Base-by-base conservation (phyloP, 495 filamentous ascomycete species). In the Pseudevernia furfuracea region DNA sequence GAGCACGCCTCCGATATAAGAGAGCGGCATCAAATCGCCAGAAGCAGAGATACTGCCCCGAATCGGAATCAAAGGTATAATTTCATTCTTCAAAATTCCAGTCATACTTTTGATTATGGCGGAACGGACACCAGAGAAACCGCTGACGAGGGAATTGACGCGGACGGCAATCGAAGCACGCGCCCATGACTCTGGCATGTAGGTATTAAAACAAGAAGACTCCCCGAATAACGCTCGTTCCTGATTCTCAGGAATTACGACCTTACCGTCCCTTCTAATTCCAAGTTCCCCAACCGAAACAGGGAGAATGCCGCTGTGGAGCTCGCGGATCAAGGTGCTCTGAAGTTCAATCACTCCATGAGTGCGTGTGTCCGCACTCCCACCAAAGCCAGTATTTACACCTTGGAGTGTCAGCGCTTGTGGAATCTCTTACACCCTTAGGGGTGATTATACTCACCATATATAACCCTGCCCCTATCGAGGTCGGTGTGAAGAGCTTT, bases 361-460 rank as follows among this genome's bases (percentile, higher is more conserved):
- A 9, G 69, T 81, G 2, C 82, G 77, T 0, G 80, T 79, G 62
- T 87, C 83, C 12, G 86, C 86, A 61, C 82, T 87, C 23, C 85
- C 86, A 21, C 86, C 86, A 58, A 86, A 87, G 21, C 85, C 86
- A 4, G 86, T 88, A 66, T 83, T 88, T 58, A 88, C 85, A 8
- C 83, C 83, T 70, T 39, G 21, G 9, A 19, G 23, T 46, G 12
- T 30, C 11, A 60, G 28, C 43, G 17, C 12, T 17, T 34, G 25
- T 7, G 23, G 25, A 60, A 4, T 28, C 2, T 25, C 25, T 30
- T 12, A 23, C 10, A 5, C 7, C 17, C n/a, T 46, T 23, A 1
- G 17, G 17, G 48, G 15, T 11, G 11, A 7, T 28, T 30, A 3
- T 19, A 41, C 58, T 46, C 30, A 60, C 59, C 59, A 34, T 60